Evolutionary conservation across 148 eudicot genomes (phyloP), one percentile per base, ranked within the genome.

Genomic region (Chenopodium formosanum): DNA sequence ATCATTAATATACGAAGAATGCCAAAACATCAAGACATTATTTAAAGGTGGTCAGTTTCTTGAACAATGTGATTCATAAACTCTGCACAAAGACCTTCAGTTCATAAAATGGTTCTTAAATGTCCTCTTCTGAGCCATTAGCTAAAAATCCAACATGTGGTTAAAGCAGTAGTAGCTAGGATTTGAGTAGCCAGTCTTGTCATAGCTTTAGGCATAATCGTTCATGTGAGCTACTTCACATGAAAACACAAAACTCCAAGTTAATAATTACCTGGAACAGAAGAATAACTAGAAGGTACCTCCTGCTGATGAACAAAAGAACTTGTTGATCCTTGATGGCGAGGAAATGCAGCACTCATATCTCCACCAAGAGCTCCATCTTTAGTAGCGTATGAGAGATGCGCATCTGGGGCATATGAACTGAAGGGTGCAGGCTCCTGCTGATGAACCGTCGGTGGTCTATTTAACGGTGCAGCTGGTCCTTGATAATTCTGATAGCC

Each of bases 261-360:
- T 83, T 83, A 86, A 87, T 80, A 71, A 88, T 96, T 96, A 96
- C 99, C 99, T 96, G 97, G 82, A 87, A 89, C 81, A 92, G 97
- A 90, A 91, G 97, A 92, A 96, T 96, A 93, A 96, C 98, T 96
- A 94, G 95, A 96, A 96, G 99, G 94, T 94, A 96, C 99, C 99
- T 96, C 99, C 99, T 91, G 99, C 99, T 91, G 95, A 90, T 89
- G 93, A 90, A 84, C 90, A 56, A 89, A 81, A 83, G 93, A 73
- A 79, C 83, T 90, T 78, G 88, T 83, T 82, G 88, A 79, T 79
- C 83, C 87, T 84, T 88, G 89, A 83, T 84, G 91, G 79, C 81
- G 90, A 83, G 87, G 86, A 83, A 83, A 91, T 58, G 85, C 81
- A 81, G 89, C 78, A 80, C 75, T 76, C 79, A 88, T 52, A 79